These are phyloP conservation scores for Rickenella mellea DNA, from an alignment of 768 basidiomycete genomes.

Conservation along the genomic window DNA sequence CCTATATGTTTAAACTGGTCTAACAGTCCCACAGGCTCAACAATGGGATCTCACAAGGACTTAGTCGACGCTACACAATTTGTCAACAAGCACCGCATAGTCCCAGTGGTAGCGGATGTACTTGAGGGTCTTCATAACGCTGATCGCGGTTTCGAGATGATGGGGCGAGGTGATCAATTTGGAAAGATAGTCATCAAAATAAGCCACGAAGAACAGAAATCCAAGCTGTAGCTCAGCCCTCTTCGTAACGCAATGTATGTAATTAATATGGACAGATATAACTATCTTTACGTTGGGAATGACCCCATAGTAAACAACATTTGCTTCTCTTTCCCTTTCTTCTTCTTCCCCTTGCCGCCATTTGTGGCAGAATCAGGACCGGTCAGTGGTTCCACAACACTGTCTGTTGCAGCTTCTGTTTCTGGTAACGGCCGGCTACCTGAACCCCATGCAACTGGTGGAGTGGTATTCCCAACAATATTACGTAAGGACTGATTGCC, in stretches of 20 bases:
- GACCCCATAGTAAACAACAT: conserved; percentile 63
- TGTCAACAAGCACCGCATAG: conserved; percentile 52
- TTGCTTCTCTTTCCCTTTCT: conserved; percentile 79
- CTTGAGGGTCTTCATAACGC: conserved; percentile 56
- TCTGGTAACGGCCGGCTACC: no score
- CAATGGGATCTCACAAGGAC: conserved; percentile 76
- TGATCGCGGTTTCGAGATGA: conserved; percentile 61
- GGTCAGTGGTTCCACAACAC: no score
- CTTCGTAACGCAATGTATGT: neutral
- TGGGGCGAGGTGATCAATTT: conserved; percentile 59
- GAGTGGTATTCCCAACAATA: conserved; percentile 45
- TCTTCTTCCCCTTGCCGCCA: conserved; percentile 44
- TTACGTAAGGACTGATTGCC: conserved; percentile 62
- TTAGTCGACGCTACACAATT: conserved; percentile 65
- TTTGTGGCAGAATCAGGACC: no score
- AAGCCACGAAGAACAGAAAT: conserved; percentile 12
- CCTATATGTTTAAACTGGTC: neutral
- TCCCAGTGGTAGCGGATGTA: conserved; percentile 62
- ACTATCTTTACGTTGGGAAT: conserved; percentile 26
- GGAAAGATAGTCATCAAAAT: conserved; percentile 67
- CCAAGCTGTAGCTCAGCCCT: conserved; percentile 11
- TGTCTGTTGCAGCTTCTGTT: no score
- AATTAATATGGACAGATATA: neutral
- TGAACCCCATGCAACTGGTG: conserved; percentile 31
- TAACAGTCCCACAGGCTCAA: conserved; percentile 44